Evolutionary conservation across 2,329 filamentous ascomycete species (phyloP).

Genomic region (Ambrosiella beaveri): DNA sequence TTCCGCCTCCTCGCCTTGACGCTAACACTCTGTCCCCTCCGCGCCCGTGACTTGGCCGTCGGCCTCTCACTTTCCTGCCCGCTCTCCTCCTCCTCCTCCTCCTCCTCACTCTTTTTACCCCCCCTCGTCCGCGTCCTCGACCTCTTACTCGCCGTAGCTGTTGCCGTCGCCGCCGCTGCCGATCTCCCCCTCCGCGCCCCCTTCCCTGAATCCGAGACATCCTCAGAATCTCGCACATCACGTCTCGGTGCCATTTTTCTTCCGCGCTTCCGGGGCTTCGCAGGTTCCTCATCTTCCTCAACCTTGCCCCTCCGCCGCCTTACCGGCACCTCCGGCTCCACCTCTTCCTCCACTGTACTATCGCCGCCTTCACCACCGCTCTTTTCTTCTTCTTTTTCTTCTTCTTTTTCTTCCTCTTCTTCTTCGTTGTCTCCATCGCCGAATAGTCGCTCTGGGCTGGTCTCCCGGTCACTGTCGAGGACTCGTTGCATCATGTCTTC

Average conservation of each 20-base stretch:
- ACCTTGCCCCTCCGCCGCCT: too few species aligned
- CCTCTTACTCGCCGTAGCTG: conserved; percentile 16
- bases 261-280: not conserved
- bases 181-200: conserved; percentile 16
- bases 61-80: conserved; percentile 23
- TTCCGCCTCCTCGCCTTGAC: not conserved
- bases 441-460: conserved; percentile 6
- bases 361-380: not conserved
- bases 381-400: not conserved
- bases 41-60: conserved; percentile 23
- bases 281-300: not conserved
- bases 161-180: not conserved
- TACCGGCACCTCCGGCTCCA: not conserved
- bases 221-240: conserved; percentile 33
- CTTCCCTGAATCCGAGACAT: conserved; percentile 27
- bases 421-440: not conserved
- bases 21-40: not conserved
- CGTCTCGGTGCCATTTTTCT: not conserved
- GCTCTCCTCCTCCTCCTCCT: conserved; percentile 21
- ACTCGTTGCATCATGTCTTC: conserved; percentile 24
- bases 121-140: conserved; percentile 17
- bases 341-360: not conserved
- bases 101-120: conserved; percentile 14
- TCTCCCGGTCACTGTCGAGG: conserved; percentile 13
- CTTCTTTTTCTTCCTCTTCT: not conserved